phyloP scores from a whole-genome alignment of 495 filamentous ascomycete genomes.

The Neurospora terricola region DNA sequence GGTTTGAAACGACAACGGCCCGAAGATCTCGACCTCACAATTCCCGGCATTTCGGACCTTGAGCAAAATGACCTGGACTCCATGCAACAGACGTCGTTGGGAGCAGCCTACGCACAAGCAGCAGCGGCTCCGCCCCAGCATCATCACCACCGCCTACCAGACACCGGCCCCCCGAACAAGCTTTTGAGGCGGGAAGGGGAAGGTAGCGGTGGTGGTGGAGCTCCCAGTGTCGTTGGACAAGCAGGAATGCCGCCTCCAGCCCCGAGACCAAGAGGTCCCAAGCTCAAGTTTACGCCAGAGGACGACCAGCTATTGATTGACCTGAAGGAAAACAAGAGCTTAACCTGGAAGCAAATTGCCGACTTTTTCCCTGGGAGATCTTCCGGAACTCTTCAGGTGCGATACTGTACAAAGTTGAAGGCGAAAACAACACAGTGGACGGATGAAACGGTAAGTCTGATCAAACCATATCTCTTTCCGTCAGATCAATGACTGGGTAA shows the following conservation, averaged over 20 bases:
- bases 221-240: conserved; percentile 68
- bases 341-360: conserved; percentile 93
- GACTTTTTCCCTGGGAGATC: conserved; percentile 87
- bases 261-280: conserved; percentile 65
- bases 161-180: conserved; percentile 49
- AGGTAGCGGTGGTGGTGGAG: conserved; percentile 33
- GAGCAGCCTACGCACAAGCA: conserved; percentile 32
- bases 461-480: not conserved
- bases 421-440: conserved; percentile 89
- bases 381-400: conserved; percentile 80
- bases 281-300: conserved; percentile 82
- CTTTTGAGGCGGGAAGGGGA: conserved; percentile 44
- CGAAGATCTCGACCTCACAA: conserved; percentile 40
- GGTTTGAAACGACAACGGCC: conserved; percentile 37
- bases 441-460: conserved; percentile 67
- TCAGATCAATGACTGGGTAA: not conserved
- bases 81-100: conserved; percentile 39
- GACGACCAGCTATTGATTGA: conserved; percentile 78
- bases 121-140: conserved; percentile 39
- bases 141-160: conserved; percentile 65
- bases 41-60: conserved; percentile 39
- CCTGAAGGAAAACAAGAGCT: conserved; percentile 81
- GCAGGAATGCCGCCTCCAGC: conserved; percentile 75
- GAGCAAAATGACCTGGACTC: conserved; percentile 38
- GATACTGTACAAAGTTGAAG: conserved; percentile 89